Percentiles rank a stretch among this genome's conserved stretches.
Conservation (phyloP, 306 rosid species). For the Malus sieversii region DNA sequence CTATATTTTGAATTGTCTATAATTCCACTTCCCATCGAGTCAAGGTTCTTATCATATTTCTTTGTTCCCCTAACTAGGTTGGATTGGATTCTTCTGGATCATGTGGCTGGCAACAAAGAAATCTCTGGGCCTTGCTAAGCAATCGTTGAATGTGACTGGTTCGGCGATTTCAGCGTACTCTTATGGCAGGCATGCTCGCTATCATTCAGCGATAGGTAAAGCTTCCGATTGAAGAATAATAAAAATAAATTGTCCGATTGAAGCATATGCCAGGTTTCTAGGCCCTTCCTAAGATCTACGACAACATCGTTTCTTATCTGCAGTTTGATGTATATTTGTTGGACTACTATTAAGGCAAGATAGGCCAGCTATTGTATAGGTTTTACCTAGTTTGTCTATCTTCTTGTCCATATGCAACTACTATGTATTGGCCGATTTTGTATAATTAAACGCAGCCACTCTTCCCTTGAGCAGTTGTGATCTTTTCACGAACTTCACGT, state of each 20-base stretch:
- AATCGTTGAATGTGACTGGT: constrained; percentile 36
- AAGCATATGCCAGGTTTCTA: not conserved
- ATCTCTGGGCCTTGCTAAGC: constrained; percentile 52
- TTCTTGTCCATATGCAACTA: not conserved
- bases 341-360: not conserved
- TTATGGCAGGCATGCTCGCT: constrained; percentile 37
- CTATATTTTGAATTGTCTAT: not conserved
- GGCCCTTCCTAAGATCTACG: not conserved
- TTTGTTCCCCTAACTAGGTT: constrained; percentile 35
- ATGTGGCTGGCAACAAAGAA: constrained; percentile 53
- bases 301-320: not conserved
- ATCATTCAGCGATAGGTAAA: not conserved
- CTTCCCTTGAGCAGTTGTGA: not conserved
- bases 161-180: constrained; percentile 57
- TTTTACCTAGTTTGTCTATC: not conserved
- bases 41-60: not conserved
- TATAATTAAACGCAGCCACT: not conserved
- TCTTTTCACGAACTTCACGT: not conserved
- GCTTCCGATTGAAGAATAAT: constrained; percentile 8
- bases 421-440: not conserved
- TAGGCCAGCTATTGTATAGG: not conserved
- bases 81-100: constrained; percentile 62
- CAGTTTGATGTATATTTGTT: not conserved
- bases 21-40: not conserved
- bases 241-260: not conserved